Percentiles rank a stretch among this genome's conserved stretches.
Evolutionary conservation across 441 rosid species (phyloP).

Genomic region (Gossypium gossypioides): DNA sequence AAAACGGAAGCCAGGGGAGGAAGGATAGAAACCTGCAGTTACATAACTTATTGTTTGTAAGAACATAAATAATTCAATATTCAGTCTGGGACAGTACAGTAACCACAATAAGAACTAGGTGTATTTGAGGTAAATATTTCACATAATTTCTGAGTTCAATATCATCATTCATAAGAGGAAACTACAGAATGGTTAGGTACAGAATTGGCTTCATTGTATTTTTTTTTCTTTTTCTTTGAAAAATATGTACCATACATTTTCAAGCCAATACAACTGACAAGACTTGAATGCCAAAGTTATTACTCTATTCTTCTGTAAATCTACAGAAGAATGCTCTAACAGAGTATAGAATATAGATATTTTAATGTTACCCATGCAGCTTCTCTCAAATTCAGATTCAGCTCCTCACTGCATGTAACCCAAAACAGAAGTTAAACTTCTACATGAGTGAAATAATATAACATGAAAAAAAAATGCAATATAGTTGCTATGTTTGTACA

Average conservation of each 20-base stretch:
- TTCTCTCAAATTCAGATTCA: constrained; percentile 75
- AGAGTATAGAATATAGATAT: neutral
- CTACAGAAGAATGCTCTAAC: neutral
- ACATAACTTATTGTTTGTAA: constrained; percentile 10
- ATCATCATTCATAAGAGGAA: constrained; percentile 2
- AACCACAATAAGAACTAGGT: neutral
- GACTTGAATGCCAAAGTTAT: neutral
- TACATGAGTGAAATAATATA: neutral
- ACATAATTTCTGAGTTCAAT: neutral
- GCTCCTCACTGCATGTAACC: constrained; percentile 63
- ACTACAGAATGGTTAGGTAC: neutral
- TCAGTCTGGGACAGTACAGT: neutral
- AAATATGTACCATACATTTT: neutral
- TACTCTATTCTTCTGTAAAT: neutral
- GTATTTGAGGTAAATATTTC: neutral
- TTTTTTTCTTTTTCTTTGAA: neutral
- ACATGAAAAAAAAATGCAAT: neutral
- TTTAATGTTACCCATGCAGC: constrained; percentile 80
- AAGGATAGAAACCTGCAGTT: constrained; percentile 87
- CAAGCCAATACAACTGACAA: neutral
- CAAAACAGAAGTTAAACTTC: constrained; percentile 11
- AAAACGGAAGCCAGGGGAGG: constrained; percentile 86
- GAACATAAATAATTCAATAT: constrained; percentile 5
- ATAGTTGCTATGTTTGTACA: neutral
- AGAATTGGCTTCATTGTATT: neutral